Evolutionary conservation across 2,329 filamentous ascomycete species (phyloP).

Genomic region (Seiridium cupressi): DNA sequence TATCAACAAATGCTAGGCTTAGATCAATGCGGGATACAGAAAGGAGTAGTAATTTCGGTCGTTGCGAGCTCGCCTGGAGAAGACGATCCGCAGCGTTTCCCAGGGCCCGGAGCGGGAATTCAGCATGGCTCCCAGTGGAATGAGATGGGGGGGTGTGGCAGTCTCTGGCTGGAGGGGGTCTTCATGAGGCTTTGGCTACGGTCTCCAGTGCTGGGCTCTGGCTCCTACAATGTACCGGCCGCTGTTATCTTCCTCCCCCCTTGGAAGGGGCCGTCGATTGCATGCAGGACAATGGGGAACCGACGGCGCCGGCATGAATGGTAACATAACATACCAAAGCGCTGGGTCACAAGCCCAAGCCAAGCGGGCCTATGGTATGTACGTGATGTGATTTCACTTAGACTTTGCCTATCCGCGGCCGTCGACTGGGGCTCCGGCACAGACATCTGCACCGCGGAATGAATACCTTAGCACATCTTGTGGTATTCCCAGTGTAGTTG

Average conservation of each 20-base stretch:
- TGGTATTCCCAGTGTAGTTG: background rate
- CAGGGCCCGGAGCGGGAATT: too few species aligned
- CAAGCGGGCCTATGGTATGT: background rate
- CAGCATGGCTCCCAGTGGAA: too few species aligned
- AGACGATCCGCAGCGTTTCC: background rate
- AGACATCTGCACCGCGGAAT: too few species aligned
- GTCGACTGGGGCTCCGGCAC: background rate
- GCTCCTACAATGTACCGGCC: too few species aligned
- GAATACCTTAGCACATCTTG: background rate
- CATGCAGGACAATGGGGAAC: background rate
- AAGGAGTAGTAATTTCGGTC: background rate
- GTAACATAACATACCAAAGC: background rate
- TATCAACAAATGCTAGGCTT: conserved; percentile 1
- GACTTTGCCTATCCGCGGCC: background rate
- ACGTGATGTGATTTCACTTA: background rate
- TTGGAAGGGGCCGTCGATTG: background rate
- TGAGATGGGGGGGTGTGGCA: too few species aligned
- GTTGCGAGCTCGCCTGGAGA: background rate
- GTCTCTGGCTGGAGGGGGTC: too few species aligned
- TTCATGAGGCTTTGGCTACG: too few species aligned
- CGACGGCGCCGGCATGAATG: background rate
- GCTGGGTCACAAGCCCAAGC: background rate
- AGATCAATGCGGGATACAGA: background rate
- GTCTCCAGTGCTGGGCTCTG: too few species aligned
- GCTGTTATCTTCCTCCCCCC: background rate